These are phyloP conservation scores for Xylaria sp. DNA, from an alignment of 2,329 filamentous ascomycete genomes.

Conservation along the genomic window DNA sequence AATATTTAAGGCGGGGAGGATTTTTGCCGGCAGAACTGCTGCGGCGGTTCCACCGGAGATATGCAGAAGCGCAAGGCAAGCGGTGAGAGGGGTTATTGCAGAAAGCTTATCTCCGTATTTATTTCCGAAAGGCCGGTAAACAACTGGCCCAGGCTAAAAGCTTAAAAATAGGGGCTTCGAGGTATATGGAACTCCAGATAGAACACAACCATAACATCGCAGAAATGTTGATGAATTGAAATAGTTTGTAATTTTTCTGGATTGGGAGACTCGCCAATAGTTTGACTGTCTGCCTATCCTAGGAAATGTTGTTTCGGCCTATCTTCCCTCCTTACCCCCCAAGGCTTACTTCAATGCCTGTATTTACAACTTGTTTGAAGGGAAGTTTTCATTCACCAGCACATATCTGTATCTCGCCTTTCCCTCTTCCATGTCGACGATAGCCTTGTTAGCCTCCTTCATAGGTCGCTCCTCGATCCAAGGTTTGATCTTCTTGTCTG, in stretches of 20 bases:
- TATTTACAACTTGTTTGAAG: constrained; percentile 26
- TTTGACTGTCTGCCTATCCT: too few species aligned
- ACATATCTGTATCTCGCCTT: constrained; percentile 65
- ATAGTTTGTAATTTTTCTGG: too few species aligned
- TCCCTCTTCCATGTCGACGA: constrained; percentile 68
- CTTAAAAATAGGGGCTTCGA: too few species aligned
- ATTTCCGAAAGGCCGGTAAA: not conserved
- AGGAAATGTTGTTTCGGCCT: not conserved
- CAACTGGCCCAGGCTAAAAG: not conserved
- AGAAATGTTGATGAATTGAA: too few species aligned
- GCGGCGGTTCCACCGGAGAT: not conserved
- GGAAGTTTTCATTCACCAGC: constrained; percentile 57
- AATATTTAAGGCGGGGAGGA: constrained; percentile 44
- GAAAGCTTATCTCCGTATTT: not conserved
- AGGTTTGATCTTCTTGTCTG: constrained; percentile 66
- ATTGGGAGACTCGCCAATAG: too few species aligned
- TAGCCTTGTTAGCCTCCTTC: constrained; percentile 67
- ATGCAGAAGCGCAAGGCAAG: not conserved
- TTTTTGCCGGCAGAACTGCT: constrained; percentile 44
- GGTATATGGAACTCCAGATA: too few species aligned
- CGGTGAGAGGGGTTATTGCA: constrained; percentile 27
- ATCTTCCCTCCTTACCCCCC: not conserved
- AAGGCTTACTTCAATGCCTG: not conserved
- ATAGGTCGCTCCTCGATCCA: constrained; percentile 67
- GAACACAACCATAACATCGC: too few species aligned